These are phyloP conservation scores for Juncus effusus DNA, from an alignment of 176 grass and related monocot genomes.

Conservation along the genomic window DNA sequence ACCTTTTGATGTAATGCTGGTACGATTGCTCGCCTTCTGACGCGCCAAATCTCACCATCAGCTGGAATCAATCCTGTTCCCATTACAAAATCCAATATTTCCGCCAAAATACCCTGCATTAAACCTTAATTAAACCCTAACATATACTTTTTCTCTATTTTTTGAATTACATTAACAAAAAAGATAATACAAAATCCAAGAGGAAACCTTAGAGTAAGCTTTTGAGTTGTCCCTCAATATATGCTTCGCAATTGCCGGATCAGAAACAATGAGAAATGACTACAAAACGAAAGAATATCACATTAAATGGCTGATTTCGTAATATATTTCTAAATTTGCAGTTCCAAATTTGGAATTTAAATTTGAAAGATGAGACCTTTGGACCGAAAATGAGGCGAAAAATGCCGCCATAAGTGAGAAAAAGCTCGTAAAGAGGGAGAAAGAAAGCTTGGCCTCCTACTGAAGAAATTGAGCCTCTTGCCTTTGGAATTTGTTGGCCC, in stretches of 20 bases:
- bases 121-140: constrained; percentile 26
- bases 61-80: constrained; percentile 88
- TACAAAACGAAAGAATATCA: constrained; percentile 3
- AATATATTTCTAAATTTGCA: not conserved
- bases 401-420: constrained; percentile 83
- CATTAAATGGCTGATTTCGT: too few relatives aligned
- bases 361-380: constrained; percentile 32
- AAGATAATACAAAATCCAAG: constrained; percentile 4
- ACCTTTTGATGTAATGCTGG: constrained; percentile 95
- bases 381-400: constrained; percentile 92
- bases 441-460: constrained; percentile 74
- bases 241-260: constrained; percentile 79
- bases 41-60: constrained; percentile 81
- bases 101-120: constrained; percentile 72
- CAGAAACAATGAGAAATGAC: constrained; percentile 97
- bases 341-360: too few relatives aligned
- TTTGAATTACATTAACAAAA: constrained; percentile 11
- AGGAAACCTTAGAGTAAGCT: constrained; percentile 82
- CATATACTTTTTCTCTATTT: not conserved
- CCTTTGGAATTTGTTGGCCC: constrained; percentile 59
- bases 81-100: constrained; percentile 96
- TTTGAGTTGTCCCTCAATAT: constrained; percentile 84
- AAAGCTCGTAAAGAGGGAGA: constrained; percentile 85
- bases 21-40: constrained; percentile 84
- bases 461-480: constrained; percentile 48